Conservation (phyloP, 108 stramenopile genomes). For the Nitzschia sp. region DNA sequence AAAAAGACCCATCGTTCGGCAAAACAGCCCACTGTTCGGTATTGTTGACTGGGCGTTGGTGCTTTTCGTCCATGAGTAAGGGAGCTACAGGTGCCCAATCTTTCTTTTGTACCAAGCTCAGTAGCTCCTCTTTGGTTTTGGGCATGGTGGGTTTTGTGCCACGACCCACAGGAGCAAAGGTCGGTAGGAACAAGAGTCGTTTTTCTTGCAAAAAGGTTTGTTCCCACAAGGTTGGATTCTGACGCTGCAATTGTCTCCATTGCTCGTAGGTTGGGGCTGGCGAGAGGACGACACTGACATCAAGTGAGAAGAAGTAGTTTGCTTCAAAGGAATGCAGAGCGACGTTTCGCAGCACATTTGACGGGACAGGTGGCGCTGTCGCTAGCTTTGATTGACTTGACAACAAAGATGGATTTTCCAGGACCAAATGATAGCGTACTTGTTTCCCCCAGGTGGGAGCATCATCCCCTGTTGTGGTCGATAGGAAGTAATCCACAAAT, state of each 20-base stretch:
- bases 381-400: background rate
- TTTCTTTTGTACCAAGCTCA: background rate
- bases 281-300: conserved; percentile 23
- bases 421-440: conserved; percentile 1
- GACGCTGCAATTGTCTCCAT: background rate
- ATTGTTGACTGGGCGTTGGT: too few species aligned
- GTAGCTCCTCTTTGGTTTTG: background rate
- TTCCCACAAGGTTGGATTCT: background rate
- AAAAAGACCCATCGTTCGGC: background rate
- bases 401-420: conserved; percentile 1
- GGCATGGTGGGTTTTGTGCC: background rate
- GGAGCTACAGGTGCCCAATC: background rate
- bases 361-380: conserved; percentile 7
- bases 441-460: background rate
- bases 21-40: too few species aligned
- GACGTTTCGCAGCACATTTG: conserved; percentile 32
- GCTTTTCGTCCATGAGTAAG: background rate
- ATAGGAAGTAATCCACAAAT: background rate
- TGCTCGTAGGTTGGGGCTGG: background rate
- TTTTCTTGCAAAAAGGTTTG: background rate
- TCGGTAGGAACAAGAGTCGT: conserved; percentile 17
- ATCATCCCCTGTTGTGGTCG: background rate
- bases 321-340: conserved; percentile 20
- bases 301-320: conserved; percentile 28
- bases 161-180: conserved; percentile 7